Base-by-base conservation (phyloP, 257 asterid genomes). In the Fraxinus pennsylvanica region DNA sequence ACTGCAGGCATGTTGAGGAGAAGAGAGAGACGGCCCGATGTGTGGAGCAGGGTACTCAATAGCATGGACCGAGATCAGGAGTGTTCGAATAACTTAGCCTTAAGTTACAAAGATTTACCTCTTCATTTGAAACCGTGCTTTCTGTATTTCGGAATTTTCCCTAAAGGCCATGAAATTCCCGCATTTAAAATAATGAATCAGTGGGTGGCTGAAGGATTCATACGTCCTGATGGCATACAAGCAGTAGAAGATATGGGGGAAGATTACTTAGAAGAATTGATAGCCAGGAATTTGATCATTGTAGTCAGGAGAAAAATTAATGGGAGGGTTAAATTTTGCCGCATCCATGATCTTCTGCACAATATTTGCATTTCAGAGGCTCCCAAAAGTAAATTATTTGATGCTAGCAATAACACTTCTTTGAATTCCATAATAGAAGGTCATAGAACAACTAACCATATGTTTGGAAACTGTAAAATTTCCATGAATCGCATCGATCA, bases 251-350 rank as follows among this genome's bases (percentile, higher is more conserved):
- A 41, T 61, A 9, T 25, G 57, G 73, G 54, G 4, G 65, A 39
- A 6, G 71, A 65, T 6, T 43, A 22, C 76, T 59, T 72, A 27
- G 57, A 72, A 25, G 65, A 72, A 25, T 72, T 45, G 66, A 22
- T 72, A 22, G 71, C 57, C 17, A 22, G 78, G 43, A 74, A 74
- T 68, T 61, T 74, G 78, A 36, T 74, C 45, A 68, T 32, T 19
- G 71, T 74, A n/a, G 25, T 45, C 71, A 22, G 27, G 43, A 54
- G 71, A 13, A 61, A 27, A 33, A 30, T 54, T n/a, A 33, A 61
- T 35, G 72, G 78, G 29, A 74, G 63, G 25, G 65, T 74, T 22
- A 61, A 59, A 74, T 61, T n/a, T 74, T 74, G 78, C 5, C 41
- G 72, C 6, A 12, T 74, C 52, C 78, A 74, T 74, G 65, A 63